A percentile compares a stretch with the other conserved stretches of the same genome.
Conservation (phyloP, 768 basidiomycete genomes). For the Pulveroboletus sp. region DNA sequence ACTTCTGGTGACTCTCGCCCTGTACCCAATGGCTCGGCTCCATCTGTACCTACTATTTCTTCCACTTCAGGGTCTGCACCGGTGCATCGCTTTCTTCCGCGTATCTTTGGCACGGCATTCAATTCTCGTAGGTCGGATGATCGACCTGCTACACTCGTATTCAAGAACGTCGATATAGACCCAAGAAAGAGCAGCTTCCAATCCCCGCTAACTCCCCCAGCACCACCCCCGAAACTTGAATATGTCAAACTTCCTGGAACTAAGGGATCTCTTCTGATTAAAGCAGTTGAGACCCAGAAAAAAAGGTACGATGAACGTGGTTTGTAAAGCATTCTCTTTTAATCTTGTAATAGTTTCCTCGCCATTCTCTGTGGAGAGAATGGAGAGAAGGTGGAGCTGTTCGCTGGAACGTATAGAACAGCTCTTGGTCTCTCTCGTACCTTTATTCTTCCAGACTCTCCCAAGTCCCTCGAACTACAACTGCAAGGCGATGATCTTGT, state of each 20-base stretch:
- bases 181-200: conserved; percentile 29
- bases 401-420: conserved; percentile 87
- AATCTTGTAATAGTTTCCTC: conserved; percentile 56
- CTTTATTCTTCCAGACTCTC: conserved; percentile 89
- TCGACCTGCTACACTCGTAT: conserved; percentile 32
- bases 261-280: conserved; percentile 77
- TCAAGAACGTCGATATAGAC: conserved; percentile 42
- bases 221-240: conserved; percentile 80
- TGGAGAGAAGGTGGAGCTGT: conserved; percentile 90
- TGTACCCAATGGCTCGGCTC: conserved; percentile 14
- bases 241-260: conserved; percentile 92
- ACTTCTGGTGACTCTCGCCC: conserved; percentile 31
- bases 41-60: conserved; percentile 25
- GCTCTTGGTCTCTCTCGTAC: conserved; percentile 88
- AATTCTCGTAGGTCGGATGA: conserved; percentile 57
- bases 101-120: conserved; percentile 65
- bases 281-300: conserved; percentile 84
- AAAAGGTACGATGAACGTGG: conserved; percentile 54
- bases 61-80: conserved; percentile 32
- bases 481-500: conserved; percentile 90
- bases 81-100: conserved; percentile 65
- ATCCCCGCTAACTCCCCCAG: conserved; percentile 38
- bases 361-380: conserved; percentile 90
- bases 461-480: conserved; percentile 80
- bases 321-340: neutral